Evolutionary conservation across 108 stramenopile genomes (phyloP), one percentile per base, ranked within the genome.

Genomic region (Skeletonema marinoi): DNA sequence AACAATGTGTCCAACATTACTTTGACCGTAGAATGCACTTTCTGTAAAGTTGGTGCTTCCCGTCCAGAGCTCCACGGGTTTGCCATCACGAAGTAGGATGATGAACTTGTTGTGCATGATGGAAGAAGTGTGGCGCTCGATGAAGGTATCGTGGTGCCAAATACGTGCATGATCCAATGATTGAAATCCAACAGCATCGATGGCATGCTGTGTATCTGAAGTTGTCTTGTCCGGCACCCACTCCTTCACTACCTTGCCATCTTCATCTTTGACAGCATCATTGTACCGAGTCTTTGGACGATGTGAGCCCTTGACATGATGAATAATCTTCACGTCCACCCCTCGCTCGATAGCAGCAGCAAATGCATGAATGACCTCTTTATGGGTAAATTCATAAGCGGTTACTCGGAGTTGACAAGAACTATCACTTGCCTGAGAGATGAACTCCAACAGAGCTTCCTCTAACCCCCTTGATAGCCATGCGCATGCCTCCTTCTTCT

Each of bases 71-170:
- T 66, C 35, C 13, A 63, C 16, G 1, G 81, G 71, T 14, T 1
- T 42, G 10, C 70, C 74, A 25, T 76, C 69, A 33, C 62, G 54
- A 25, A 76, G 1, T 4, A 82, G 74, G 32, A 68, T 72, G 66
- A 82, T 82, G 75, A 82, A 82, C 32, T 82, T 82, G 51, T 82
- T 82, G 33, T 82, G 81, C 81, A 82, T 82, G 32, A 82, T 36
- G 38, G 74, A 70, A 3, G 74, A 65, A 41, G 70, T 75, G 54
- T 82, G 81, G 17, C 81, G 74, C 67, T 82, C 81, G 21, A 82
- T 76, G 51, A 82, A 82, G 4, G 81, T 82, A 33, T 72, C 60
- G 32, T 75, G 59, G 19, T 82, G 81, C 81, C 81, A 82, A 42
- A 46, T 71, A 8, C 67, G 62, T 2, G 74, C 81, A 68, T 44